phyloP scores from a whole-genome alignment of 257 asterid species.

The Linderniella brevidens region DNA sequence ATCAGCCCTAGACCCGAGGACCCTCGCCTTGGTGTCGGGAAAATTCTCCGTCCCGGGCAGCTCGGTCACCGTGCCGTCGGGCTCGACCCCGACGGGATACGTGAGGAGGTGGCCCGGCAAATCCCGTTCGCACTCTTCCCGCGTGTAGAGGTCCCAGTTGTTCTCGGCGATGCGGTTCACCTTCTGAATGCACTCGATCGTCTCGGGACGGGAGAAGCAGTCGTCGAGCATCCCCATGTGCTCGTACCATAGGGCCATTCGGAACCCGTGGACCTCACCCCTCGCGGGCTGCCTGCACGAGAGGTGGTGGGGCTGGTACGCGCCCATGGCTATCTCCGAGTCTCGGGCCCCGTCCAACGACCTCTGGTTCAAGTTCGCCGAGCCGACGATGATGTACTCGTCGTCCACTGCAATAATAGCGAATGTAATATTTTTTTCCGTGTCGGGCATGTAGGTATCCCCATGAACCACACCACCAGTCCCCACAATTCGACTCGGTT shows the following conservation, averaged over 20 bases:
- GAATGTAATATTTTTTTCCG: background rate
- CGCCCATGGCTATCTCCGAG: constrained; percentile 73
- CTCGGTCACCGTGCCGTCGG: constrained; percentile 28
- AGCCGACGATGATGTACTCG: constrained; percentile 59
- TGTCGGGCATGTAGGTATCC: background rate
- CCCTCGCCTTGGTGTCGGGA: constrained; percentile 48
- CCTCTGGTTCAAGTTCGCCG: constrained; percentile 66
- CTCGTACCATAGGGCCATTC: constrained; percentile 73
- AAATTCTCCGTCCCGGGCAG: constrained; percentile 31
- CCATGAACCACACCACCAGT: background rate
- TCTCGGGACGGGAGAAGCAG: constrained; percentile 29
- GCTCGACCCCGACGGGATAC: constrained; percentile 36
- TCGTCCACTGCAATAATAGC: constrained; percentile 40
- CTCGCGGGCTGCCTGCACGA: constrained; percentile 34
- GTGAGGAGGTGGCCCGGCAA: constrained; percentile 47
- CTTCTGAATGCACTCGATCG: constrained; percentile 33
- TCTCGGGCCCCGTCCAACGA: constrained; percentile 70
- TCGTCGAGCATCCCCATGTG: constrained; percentile 37
- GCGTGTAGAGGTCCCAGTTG: constrained; percentile 32
- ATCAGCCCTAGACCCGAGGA: constrained; percentile 27
- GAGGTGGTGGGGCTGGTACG: constrained; percentile 50
- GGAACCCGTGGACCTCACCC: constrained; percentile 51
- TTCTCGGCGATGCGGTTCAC: constrained; percentile 24
- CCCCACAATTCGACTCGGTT: background rate
- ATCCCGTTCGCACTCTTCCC: constrained; percentile 20